phyloP scores from a whole-genome alignment of 2,329 filamentous ascomycete genomes.

The Cladophialophora chaetospira region DNA sequence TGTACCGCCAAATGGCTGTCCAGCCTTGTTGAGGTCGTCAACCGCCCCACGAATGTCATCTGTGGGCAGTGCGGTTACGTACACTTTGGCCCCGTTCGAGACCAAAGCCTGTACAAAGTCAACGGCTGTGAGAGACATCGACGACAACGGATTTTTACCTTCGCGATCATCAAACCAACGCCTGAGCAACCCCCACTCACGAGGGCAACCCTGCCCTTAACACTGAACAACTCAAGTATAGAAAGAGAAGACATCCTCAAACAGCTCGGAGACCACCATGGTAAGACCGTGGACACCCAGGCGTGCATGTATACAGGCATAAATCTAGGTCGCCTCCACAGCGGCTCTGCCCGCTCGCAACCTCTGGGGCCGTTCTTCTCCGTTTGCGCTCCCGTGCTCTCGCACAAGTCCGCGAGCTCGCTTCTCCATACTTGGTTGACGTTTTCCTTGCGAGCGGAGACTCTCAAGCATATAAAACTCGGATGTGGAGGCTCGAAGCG shows the following conservation, averaged over 20 bases:
- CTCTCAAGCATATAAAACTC: slow-evolving; percentile 9
- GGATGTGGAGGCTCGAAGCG: background rate
- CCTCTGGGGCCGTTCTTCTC: slow-evolving; percentile 14
- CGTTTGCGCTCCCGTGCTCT: background rate
- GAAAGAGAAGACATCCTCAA: slow-evolving; percentile 17
- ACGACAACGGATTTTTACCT: slow-evolving; percentile 35
- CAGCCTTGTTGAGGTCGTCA: slow-evolving; percentile 44
- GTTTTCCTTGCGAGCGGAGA: background rate
- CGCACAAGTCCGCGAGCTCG: slow-evolving; percentile 22
- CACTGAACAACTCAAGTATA: slow-evolving; percentile 35
- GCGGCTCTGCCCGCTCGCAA: slow-evolving; percentile 9
- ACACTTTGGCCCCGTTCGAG: slow-evolving; percentile 51
- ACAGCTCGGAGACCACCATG: background rate
- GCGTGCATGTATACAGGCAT: background rate
- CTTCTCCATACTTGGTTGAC: slow-evolving; percentile 15
- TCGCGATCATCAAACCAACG: slow-evolving; percentile 51
- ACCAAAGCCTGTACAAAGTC: slow-evolving; percentile 41
- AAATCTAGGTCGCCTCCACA: background rate
- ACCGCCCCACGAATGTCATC: slow-evolving; percentile 47
- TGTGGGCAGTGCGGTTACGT: slow-evolving; percentile 45
- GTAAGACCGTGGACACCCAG: background rate
- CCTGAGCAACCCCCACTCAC: slow-evolving; percentile 51
- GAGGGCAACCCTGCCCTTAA: slow-evolving; percentile 48
- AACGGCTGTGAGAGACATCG: background rate
- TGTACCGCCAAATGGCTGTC: slow-evolving; percentile 40